phyloP scores from a whole-genome alignment of 1,284 basidiomycete genomes.

The Cryptococcus hybrid region DNA sequence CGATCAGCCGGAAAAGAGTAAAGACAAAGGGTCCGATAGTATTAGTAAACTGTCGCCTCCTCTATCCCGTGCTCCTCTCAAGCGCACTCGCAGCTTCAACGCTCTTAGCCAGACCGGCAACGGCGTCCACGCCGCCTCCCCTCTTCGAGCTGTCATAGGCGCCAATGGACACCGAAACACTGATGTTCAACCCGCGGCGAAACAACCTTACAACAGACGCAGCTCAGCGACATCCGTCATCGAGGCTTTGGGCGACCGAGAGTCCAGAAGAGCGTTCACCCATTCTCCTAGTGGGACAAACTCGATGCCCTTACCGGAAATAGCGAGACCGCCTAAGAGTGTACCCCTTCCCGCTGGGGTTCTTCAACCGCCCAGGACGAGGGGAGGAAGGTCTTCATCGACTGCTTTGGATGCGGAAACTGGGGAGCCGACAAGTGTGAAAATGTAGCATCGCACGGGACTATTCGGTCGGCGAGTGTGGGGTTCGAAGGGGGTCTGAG shows the following conservation, averaged over 20 bases:
- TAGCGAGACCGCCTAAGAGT: conserved; percentile 4
- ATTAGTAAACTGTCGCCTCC: conserved; percentile 1
- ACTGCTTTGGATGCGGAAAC: background rate
- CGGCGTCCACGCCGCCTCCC: background rate
- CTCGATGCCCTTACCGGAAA: conserved; percentile 2
- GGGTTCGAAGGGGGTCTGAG: conserved; percentile 17
- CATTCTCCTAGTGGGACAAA: conserved; percentile 12
- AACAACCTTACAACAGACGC: background rate
- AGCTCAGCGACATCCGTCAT: background rate
- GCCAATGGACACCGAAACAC: background rate
- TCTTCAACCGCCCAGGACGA: conserved; percentile 6
- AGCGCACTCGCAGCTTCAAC: conserved; percentile 24
- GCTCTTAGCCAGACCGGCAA: conserved; percentile 10
- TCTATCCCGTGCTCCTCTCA: conserved; percentile 14
- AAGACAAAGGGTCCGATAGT: background rate
- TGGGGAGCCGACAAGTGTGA: conserved; percentile 5
- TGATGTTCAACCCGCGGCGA: background rate
- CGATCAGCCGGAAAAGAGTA: background rate
- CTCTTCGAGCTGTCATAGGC: conserved; percentile 1
- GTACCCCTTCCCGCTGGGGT: conserved; percentile 7
- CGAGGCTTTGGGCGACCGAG: background rate
- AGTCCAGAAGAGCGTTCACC: conserved; percentile 7
- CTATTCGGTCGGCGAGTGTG: conserved; percentile 5
- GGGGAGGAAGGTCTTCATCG: conserved; percentile 1
- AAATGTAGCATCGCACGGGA: conserved; percentile 2